phyloP scores from a whole-genome alignment of 352 stramenopile species.

The Pythium aquatile region DNA sequence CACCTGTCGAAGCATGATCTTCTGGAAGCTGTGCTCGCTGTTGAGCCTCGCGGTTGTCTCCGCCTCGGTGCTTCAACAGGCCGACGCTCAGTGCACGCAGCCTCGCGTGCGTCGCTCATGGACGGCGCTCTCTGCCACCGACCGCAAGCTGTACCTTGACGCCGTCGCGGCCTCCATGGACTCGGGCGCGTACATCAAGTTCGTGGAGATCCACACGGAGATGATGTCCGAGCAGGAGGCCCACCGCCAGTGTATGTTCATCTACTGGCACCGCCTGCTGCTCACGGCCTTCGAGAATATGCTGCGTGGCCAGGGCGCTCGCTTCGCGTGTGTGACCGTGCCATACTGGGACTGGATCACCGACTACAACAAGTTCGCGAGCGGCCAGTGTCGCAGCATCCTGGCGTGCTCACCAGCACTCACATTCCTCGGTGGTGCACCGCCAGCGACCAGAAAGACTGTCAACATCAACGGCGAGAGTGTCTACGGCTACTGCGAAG shows the following conservation, averaged over 20 bases:
- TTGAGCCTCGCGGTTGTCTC: slow-evolving; percentile 1
- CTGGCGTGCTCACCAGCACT: slow-evolving; percentile 45
- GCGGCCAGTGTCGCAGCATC: slow-evolving; percentile 38
- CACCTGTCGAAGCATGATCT: neutral
- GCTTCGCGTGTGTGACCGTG: slow-evolving; percentile 71
- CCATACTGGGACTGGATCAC: slow-evolving; percentile 81
- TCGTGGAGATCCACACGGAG: slow-evolving; percentile 34
- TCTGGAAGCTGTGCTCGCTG: slow-evolving; percentile 5
- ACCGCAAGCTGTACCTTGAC: slow-evolving; percentile 32
- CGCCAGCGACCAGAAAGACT: neutral
- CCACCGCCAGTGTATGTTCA: slow-evolving; percentile 68
- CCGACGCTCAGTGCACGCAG: neutral
- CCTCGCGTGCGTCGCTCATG: slow-evolving; percentile 34
- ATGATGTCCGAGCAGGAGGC: slow-evolving; percentile 29
- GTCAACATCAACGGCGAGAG: slow-evolving; percentile 43
- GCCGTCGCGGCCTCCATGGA: slow-evolving; percentile 33
- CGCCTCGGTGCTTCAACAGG: neutral
- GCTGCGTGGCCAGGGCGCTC: slow-evolving; percentile 49
- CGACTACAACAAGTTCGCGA: slow-evolving; percentile 27
- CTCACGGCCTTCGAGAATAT: slow-evolving; percentile 81
- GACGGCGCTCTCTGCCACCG: slow-evolving; percentile 20
- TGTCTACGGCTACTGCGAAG: slow-evolving; percentile 40
- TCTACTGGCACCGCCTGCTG: slow-evolving; percentile 78
- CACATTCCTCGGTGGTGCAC: slow-evolving; percentile 35
- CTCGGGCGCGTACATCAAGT: slow-evolving; percentile 29